These are phyloP conservation scores for Candida alai DNA, from an alignment of 805 yeast genomes.

Conservation along the genomic window DNA sequence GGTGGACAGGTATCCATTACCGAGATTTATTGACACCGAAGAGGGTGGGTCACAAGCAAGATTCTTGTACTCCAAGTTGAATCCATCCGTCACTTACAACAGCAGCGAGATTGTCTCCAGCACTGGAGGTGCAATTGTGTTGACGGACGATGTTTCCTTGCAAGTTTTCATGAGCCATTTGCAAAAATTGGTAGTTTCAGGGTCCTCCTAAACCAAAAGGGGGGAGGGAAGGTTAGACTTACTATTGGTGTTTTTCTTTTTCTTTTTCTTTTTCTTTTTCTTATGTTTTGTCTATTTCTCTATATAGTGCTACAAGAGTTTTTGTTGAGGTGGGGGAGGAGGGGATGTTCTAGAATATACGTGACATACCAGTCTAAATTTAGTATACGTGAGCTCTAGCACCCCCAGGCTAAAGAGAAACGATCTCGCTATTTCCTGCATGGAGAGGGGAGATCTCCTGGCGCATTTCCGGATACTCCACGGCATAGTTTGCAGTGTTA, in stretches of 20 bases:
- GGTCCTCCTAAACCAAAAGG: conserved; percentile 25
- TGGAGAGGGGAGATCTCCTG: too few relatives aligned
- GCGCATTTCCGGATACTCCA: too few relatives aligned
- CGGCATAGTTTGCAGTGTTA: too few relatives aligned
- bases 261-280: background rate
- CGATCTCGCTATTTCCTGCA: too few relatives aligned
- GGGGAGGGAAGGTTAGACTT: background rate
- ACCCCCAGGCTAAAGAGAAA: too few relatives aligned
- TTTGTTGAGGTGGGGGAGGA: too few relatives aligned
- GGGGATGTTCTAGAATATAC: too few relatives aligned
- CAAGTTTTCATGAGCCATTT: conserved; percentile 94
- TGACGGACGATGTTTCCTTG: conserved; percentile 93
- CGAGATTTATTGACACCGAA: conserved; percentile 94
- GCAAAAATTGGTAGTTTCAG: conserved; percentile 79
- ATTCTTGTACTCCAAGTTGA: conserved; percentile 88
- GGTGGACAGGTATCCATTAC: conserved; percentile 93
- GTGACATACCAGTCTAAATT: too few relatives aligned
- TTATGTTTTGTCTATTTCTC: too few relatives aligned
- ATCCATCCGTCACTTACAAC: conserved; percentile 86
- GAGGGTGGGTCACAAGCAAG: conserved; percentile 99
- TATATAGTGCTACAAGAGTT: too few relatives aligned
- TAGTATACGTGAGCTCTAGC: too few relatives aligned
- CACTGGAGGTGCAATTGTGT: conserved; percentile 64
- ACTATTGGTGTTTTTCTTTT: background rate
- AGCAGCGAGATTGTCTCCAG: conserved; percentile 46